Percentiles rank a stretch among this genome's conserved stretches.
phyloP scores from a whole-genome alignment of 202 grass and related monocot genomes.

The Miscanthus sacchariflorus region DNA sequence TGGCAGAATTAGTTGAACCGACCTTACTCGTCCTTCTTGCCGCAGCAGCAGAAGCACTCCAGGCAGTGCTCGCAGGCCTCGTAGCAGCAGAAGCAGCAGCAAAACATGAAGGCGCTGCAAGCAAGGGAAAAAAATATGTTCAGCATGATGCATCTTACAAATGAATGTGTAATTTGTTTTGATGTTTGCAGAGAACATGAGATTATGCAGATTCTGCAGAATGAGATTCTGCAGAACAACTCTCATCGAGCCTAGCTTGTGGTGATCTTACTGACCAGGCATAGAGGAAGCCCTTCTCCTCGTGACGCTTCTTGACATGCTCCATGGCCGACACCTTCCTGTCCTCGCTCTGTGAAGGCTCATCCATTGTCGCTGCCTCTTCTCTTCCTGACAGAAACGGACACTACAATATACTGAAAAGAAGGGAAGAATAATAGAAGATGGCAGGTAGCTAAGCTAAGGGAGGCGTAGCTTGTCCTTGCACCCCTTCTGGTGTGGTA shows the following conservation, averaged over 20 bases:
- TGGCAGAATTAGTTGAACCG: not conserved
- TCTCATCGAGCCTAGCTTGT: not conserved
- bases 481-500: constrained; percentile 25
- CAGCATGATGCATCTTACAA: not conserved
- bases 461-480: constrained; percentile 27
- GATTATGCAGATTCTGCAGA: not conserved
- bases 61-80: constrained; percentile 61
- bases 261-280: constrained; percentile 53
- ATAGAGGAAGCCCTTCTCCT: constrained; percentile 66
- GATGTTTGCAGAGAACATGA: not conserved
- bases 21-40: constrained; percentile 54
- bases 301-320: constrained; percentile 56
- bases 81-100: constrained; percentile 65
- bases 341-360: constrained; percentile 34
- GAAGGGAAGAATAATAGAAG: not conserved
- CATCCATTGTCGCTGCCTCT: constrained; percentile 34
- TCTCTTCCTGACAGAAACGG: not conserved
- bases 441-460: not conserved
- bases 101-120: constrained; percentile 55
- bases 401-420: not conserved
- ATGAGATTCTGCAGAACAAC: not conserved
- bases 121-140: not conserved
- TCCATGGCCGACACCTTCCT: constrained; percentile 53
- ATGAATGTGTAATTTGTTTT: not conserved
- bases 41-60: constrained; percentile 53